Conservation (phyloP, 345 rosid species). For the Aquilaria malaccensis region DNA sequence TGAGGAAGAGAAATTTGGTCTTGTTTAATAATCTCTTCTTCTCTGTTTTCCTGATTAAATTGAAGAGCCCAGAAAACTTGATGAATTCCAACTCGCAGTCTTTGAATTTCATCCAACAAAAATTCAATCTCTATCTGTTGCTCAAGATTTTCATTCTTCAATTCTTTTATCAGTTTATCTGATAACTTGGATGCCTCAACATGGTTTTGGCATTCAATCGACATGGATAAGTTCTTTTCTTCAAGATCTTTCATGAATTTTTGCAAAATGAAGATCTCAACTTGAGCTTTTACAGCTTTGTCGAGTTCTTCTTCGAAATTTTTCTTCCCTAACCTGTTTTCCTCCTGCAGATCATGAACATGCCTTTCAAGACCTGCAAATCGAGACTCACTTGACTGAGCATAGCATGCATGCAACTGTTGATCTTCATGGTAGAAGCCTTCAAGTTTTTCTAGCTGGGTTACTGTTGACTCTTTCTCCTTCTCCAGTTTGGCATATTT, state of each 20-base stretch:
- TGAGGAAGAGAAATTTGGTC: conserved; percentile 37
- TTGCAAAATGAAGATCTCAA: conserved; percentile 66
- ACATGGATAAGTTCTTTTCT: conserved; percentile 48
- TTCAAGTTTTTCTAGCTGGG: conserved; percentile 57
- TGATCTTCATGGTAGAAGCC: conserved; percentile 48
- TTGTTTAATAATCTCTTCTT: conserved; percentile 11
- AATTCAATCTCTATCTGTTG: conserved; percentile 57
- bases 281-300: conserved; percentile 62
- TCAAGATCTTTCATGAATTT: conserved; percentile 60
- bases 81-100: conserved; percentile 47
- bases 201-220: conserved; percentile 57
- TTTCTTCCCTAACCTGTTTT: conserved; percentile 49
- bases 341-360: conserved; percentile 52
- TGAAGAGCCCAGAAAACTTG: conserved; percentile 60
- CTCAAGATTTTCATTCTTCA: conserved; percentile 69
- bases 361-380: conserved; percentile 57
- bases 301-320: conserved; percentile 83
- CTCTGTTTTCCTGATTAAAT: conserved; percentile 16
- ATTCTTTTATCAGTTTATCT: conserved; percentile 47
- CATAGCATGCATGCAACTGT: conserved; percentile 39
- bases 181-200: conserved; percentile 57
- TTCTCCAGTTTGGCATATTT: conserved; percentile 53
- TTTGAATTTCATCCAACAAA: conserved; percentile 51
- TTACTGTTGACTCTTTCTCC: conserved; percentile 40
- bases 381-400: conserved; percentile 49